Conservation (phyloP, 2,329 filamentous ascomycete genomes). For the Thelonectria blattea region DNA sequence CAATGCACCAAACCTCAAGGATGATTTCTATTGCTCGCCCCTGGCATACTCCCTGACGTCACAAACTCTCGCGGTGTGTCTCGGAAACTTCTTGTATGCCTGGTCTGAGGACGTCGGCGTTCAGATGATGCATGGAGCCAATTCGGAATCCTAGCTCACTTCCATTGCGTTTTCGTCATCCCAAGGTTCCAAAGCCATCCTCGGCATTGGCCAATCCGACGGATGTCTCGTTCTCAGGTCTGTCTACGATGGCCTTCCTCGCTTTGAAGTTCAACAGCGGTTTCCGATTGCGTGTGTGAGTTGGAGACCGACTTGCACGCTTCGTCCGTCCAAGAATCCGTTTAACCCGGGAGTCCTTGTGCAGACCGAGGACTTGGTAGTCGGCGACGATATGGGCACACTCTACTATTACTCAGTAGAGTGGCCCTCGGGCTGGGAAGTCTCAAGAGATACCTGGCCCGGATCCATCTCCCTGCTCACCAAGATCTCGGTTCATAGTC, state of each 20-base stretch:
- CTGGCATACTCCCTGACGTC: constrained; percentile 81
- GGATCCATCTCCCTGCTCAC: constrained; percentile 80
- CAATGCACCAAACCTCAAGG: constrained; percentile 85
- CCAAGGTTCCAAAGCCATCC: constrained; percentile 75
- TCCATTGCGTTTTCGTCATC: constrained; percentile 89
- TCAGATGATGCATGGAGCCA: constrained; percentile 48
- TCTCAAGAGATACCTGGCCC: constrained; percentile 71
- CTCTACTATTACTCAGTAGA: constrained; percentile 91
- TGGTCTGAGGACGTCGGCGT: constrained; percentile 84
- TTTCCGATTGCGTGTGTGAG: constrained; percentile 78
- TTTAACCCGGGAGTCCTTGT: constrained; percentile 57
- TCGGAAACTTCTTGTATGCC: constrained; percentile 80
- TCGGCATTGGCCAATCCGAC: constrained; percentile 83
- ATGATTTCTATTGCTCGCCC: constrained; percentile 95
- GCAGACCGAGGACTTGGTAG: constrained; percentile 80
- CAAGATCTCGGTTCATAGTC: constrained; percentile 77
- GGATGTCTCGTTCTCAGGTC: constrained; percentile 81
- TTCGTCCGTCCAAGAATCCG: constrained; percentile 59
- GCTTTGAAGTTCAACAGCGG: constrained; percentile 77
- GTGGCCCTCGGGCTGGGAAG: constrained; percentile 73
- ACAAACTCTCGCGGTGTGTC: constrained; percentile 81
- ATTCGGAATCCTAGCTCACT: constrained; percentile 65
- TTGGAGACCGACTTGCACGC: constrained; percentile 72
- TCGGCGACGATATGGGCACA: constrained; percentile 83
- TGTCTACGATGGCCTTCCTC: constrained; percentile 69